Evolutionary conservation across 192 early-diverging fungal genomes (phyloP), one percentile per base, ranked within the genome.

Genomic region (Coemansia sp.): DNA sequence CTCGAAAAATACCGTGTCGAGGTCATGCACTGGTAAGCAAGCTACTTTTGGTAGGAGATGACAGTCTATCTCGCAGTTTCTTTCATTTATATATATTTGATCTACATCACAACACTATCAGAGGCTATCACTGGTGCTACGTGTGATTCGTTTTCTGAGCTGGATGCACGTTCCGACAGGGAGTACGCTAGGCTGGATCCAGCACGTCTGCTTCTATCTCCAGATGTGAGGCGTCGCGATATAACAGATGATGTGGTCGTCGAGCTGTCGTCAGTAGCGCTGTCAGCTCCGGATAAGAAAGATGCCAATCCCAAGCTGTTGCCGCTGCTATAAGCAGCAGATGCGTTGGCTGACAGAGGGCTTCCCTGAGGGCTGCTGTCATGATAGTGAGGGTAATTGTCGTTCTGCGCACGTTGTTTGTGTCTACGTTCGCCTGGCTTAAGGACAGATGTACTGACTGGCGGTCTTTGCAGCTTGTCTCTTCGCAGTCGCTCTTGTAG

Each of bases 1-100:
- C 76, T 78, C n/a, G 81, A 84, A 55, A 74, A 72, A 63, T 84
- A 84, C 59, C 76, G 81, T 21, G 81, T 84, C 4, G 81, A 84
- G 31, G 76, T 78, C 41, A 78, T 84, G 70, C 75, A 84, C 64
- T 84, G 81, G 81, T 77, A 70, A 60, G 50, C 21, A 34, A 5
- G 4, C 14, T 27, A 29, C 53, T 6, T n/a, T 36, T 19, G 27
- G 11, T 25, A 63, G 41, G n/a, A 2, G 19, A 48, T 9, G 46
- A 7, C 10, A 50, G 46, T n/a, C 14, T 12, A 14, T 45, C 41
- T 63, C 21, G 21, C 39, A 41, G n/a, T 10, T 63, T 29, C 25
- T 44, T 29, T 29, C 5, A 5, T 63, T 23, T 21, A 12, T 63
- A 23, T 19, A 36, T n/a, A 36, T 27, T 12, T 61, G 6, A 39